phyloP scores from a whole-genome alignment of 2,329 filamentous ascomycete species.

The Trichoderma citrinoviride region DNA sequence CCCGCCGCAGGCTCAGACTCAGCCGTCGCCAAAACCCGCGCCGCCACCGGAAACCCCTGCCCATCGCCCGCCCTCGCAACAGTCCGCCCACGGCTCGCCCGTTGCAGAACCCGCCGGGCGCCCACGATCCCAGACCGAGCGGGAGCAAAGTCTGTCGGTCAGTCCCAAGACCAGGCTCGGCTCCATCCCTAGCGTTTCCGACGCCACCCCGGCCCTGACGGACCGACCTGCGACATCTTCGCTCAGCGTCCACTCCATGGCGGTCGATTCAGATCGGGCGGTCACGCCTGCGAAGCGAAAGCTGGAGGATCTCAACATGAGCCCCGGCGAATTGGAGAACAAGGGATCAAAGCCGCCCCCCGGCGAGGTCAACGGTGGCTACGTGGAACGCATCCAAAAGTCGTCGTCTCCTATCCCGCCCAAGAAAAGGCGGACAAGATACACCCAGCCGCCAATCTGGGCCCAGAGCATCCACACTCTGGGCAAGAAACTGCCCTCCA shows the following conservation, averaged over 20 bases:
- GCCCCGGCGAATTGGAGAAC: constrained; percentile 51
- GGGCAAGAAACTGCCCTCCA: constrained; percentile 39
- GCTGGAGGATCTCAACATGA: constrained; percentile 42
- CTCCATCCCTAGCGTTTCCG: constrained; percentile 48
- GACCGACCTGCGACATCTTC: constrained; percentile 31
- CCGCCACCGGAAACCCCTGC: constrained; percentile 33
- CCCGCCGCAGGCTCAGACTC: constrained; percentile 29
- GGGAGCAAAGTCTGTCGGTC: constrained; percentile 69
- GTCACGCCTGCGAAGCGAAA: constrained; percentile 43
- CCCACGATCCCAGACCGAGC: constrained; percentile 57
- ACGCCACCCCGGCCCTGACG: constrained; percentile 27
- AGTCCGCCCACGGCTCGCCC: constrained; percentile 42
- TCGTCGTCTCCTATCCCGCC: constrained; percentile 36
- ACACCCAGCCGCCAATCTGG: constrained; percentile 47
- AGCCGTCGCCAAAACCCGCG: constrained; percentile 36
- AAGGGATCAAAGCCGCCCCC: constrained; percentile 49
- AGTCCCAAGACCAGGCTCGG: constrained; percentile 71
- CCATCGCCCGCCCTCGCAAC: constrained; percentile 39
- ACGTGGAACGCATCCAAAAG: constrained; percentile 24
- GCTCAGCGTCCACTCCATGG: constrained; percentile 30
- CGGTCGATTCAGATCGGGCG: constrained; percentile 33
- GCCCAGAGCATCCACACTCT: constrained; percentile 42
- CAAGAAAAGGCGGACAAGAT: constrained; percentile 41
- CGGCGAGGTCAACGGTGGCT: constrained; percentile 47
- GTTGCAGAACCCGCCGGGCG: constrained; percentile 45